A percentile compares a stretch with the other conserved stretches of the same genome.
Evolutionary conservation across 2,329 filamentous ascomycete species (phyloP).

Genomic region (Colletotrichum liaoningense): DNA sequence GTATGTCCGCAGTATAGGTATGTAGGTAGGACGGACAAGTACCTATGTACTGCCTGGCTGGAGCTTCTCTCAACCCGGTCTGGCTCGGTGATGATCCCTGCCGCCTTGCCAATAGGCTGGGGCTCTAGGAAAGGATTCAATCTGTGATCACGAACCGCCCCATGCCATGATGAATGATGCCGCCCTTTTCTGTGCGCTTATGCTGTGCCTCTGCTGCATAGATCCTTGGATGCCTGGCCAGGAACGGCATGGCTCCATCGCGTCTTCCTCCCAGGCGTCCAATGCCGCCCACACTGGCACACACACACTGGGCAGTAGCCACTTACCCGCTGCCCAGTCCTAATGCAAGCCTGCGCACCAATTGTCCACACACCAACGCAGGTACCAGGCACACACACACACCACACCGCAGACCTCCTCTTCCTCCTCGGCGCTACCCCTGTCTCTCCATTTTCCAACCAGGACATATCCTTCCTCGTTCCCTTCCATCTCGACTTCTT

Average conservation of each 20-base stretch:
- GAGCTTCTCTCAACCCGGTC: background rate
- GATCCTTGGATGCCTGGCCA: constrained; percentile 18
- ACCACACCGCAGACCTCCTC: constrained; percentile 20
- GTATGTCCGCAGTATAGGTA: too few relatives aligned
- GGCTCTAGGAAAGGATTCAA: background rate
- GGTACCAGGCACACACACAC: too few relatives aligned
- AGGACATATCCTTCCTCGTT: constrained; percentile 35
- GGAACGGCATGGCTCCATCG: constrained; percentile 30
- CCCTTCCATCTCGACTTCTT: constrained; percentile 29
- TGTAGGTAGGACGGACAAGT: background rate
- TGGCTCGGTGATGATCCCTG: background rate
- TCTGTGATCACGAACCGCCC: constrained; percentile 9
- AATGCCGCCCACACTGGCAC: background rate
- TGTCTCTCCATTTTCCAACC: constrained; percentile 27
- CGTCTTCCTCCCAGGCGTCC: constrained; percentile 19
- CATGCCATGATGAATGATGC: background rate
- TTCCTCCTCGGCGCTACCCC: background rate
- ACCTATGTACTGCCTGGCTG: background rate
- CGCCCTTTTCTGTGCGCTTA: background rate
- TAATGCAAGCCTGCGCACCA: constrained; percentile 15
- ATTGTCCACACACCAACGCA: background rate
- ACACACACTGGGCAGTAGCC: background rate
- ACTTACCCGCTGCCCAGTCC: constrained; percentile 14
- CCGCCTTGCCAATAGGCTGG: background rate
- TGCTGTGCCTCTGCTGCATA: background rate